A percentile compares a stretch with the other conserved stretches of the same genome.
Evolutionary conservation across 2,329 filamentous ascomycete species (phyloP).

Genomic region (Claviceps sp.): DNA sequence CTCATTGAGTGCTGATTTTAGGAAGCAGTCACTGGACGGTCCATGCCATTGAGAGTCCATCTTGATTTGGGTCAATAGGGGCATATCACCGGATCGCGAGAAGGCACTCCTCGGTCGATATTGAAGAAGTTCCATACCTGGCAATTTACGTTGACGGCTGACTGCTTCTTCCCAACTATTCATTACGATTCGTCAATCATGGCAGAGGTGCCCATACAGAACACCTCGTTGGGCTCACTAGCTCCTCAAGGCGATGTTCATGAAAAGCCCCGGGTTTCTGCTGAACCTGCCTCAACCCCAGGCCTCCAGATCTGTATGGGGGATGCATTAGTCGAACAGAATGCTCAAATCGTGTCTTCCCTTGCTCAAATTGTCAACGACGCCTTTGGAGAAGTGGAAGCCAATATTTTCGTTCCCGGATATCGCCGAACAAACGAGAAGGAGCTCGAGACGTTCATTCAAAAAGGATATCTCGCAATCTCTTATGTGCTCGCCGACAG

Average conservation of each 20-base stretch:
- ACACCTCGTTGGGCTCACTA: background rate
- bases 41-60: too few species aligned
- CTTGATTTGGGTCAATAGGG: too few species aligned
- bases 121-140: too few species aligned
- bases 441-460: conserved; percentile 13
- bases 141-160: too few species aligned
- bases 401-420: conserved; percentile 13
- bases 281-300: background rate
- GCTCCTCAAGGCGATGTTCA: background rate
- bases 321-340: conserved; percentile 6
- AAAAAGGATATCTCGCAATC: conserved; percentile 13
- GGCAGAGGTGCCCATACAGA: background rate
- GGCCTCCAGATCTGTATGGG: conserved; percentile 12
- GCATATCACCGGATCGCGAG: too few species aligned
- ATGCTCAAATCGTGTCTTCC: conserved; percentile 7
- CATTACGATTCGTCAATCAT: background rate
- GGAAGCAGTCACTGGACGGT: too few species aligned
- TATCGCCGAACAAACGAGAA: conserved; percentile 13
- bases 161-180: background rate
- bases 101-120: too few species aligned
- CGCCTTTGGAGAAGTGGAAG: conserved; percentile 14
- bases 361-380: conserved; percentile 15
- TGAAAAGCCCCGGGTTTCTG: background rate
- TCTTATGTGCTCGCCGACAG: conserved; percentile 6
- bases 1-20: too few species aligned